A percentile compares a stretch with the other conserved stretches of the same genome.
phyloP scores from a whole-genome alignment of 164 flowering plant genomes.

The Umbilicus rupestris region DNA sequence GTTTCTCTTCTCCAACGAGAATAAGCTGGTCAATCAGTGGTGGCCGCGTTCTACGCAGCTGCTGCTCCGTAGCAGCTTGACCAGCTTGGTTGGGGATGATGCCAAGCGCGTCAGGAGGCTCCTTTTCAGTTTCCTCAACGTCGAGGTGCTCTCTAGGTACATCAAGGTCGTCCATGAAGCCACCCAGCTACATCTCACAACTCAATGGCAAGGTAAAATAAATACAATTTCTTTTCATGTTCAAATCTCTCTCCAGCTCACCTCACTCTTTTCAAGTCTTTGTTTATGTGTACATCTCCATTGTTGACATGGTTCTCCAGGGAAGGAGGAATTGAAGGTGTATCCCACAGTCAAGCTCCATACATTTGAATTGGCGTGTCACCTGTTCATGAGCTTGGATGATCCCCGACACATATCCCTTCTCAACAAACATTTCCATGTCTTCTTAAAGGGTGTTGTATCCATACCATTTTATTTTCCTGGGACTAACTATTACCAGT shows the following conservation, averaged over 20 bases:
- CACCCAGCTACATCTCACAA: constrained; percentile 14
- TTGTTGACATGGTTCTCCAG: constrained; percentile 6
- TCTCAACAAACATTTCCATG: constrained; percentile 17
- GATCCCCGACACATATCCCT: constrained; percentile 16
- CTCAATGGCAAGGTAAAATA: constrained; percentile 24
- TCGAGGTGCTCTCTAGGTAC: constrained; percentile 18
- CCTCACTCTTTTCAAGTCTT: too few species aligned
- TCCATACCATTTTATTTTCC: constrained; percentile 23
- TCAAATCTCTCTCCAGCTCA: too few species aligned
- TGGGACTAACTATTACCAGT: constrained; percentile 22
- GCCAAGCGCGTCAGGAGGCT: constrained; percentile 18
- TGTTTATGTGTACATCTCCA: too few species aligned
- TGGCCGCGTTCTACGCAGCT: constrained; percentile 24
- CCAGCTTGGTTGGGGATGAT: constrained; percentile 15
- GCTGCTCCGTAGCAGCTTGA: constrained; percentile 17
- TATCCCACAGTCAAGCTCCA: constrained; percentile 19
- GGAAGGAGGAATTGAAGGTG: constrained; percentile 19
- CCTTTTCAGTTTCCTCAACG: constrained; percentile 16
- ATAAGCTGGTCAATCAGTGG: constrained; percentile 19
- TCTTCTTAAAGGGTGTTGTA: constrained; percentile 22
- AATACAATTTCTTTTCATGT: too few species aligned
- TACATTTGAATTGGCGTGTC: constrained; percentile 28
- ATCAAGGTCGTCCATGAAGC: constrained; percentile 15
- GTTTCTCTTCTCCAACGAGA: constrained; percentile 25
- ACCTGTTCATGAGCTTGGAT: constrained; percentile 22